Conservation (phyloP, 768 basidiomycete species). For the Trametes meyenii region DNA sequence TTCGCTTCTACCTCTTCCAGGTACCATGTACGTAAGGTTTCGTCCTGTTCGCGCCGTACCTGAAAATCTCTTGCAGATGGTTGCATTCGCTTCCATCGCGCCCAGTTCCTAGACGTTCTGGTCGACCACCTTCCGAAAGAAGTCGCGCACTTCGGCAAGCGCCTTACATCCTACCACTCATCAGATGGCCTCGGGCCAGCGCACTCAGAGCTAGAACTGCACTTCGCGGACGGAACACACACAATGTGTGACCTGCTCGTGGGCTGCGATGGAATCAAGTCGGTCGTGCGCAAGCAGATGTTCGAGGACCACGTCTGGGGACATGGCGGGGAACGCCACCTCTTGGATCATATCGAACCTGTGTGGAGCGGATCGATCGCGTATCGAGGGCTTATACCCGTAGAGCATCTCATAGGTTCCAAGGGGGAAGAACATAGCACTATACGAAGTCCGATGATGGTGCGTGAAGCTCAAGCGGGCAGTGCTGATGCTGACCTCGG, state of each 20-base stretch:
- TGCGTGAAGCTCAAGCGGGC: constrained; percentile 23
- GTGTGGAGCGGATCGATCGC: constrained; percentile 50
- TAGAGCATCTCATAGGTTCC: constrained; percentile 34
- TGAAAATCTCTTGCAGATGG: constrained; percentile 23
- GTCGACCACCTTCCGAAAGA: constrained; percentile 34
- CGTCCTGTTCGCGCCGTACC: neutral
- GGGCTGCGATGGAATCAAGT: constrained; percentile 39
- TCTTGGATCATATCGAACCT: constrained; percentile 43
- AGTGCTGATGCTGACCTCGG: neutral
- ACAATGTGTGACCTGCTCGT: constrained; percentile 37
- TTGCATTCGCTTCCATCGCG: constrained; percentile 50
- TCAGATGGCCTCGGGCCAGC: neutral
- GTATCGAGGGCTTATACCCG: constrained; percentile 49
- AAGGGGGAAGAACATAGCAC: constrained; percentile 35
- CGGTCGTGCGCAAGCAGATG: constrained; percentile 38
- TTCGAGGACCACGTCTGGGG: constrained; percentile 24
- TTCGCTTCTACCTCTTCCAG: constrained; percentile 42
- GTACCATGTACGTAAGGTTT: constrained; percentile 41
- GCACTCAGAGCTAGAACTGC: constrained; percentile 18
- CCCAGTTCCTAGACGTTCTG: constrained; percentile 49
- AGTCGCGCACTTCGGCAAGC: constrained; percentile 36
- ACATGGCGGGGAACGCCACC: constrained; percentile 22
- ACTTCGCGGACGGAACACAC: constrained; percentile 31
- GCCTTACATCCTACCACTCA: constrained; percentile 28
- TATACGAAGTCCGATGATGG: constrained; percentile 47